Evolutionary conservation across 495 filamentous ascomycete genomes (phyloP).

Genomic region (Aspergillus haitiensis): DNA sequence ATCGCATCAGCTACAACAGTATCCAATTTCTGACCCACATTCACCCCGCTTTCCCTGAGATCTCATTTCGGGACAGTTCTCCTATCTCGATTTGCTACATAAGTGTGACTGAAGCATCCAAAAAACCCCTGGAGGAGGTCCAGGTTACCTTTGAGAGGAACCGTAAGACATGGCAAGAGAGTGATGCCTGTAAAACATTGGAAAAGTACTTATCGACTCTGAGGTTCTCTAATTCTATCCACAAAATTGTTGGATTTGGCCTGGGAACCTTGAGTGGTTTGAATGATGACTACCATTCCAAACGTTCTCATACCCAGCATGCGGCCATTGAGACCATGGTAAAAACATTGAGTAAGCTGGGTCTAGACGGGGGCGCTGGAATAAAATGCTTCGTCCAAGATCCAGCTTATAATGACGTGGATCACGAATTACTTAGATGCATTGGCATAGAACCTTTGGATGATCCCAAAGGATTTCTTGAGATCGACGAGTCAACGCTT

Average conservation of each 20-base stretch:
- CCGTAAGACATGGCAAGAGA: slow-evolving; percentile 15
- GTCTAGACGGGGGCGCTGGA: slow-evolving; percentile 10
- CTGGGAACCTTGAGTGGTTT: slow-evolving; percentile 19
- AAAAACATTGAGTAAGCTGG: slow-evolving; percentile 4
- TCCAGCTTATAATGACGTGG: slow-evolving; percentile 29
- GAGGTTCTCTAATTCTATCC: slow-evolving; percentile 7
- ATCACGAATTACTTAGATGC: slow-evolving; percentile 21
- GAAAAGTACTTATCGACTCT: slow-evolving; percentile 12
- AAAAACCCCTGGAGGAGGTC: slow-evolving; percentile 12
- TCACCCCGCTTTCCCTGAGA: slow-evolving; percentile 22
- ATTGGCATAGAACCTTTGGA: slow-evolving; percentile 28
- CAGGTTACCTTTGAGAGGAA: slow-evolving; percentile 8
- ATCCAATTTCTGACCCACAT: slow-evolving; percentile 23
- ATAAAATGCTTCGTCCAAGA: slow-evolving; percentile 34
- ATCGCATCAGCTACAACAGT: slow-evolving; percentile 27
- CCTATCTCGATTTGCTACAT: slow-evolving; percentile 27
- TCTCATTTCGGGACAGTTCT: slow-evolving; percentile 18
- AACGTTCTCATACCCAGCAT: slow-evolving; percentile 25
- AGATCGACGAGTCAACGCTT: slow-evolving; percentile 31
- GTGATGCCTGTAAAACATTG: slow-evolving; percentile 16
- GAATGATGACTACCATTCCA: slow-evolving; percentile 13
- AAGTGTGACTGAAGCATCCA: neutral
- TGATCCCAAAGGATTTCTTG: slow-evolving; percentile 35
- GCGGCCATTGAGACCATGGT: slow-evolving; percentile 26
- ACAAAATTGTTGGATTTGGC: slow-evolving; percentile 26